Evolutionary conservation across 768 basidiomycete genomes (phyloP), one percentile per base, ranked within the genome.

Genomic region (Hygrocybe punicea): DNA sequence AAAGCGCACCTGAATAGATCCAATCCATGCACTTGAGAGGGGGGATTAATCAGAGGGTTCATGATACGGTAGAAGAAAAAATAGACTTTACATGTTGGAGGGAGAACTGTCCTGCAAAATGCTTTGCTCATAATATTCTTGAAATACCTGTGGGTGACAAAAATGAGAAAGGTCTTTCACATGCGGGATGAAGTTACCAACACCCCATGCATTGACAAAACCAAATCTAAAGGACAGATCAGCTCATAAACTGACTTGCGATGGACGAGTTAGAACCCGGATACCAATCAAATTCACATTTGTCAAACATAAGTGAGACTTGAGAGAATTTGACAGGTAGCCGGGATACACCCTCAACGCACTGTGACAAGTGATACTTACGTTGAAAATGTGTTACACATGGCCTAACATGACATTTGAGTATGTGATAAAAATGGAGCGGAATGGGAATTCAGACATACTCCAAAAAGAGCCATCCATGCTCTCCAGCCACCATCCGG

Each of bases 201-300:
- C 84, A 44, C 83, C 83, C 80, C 81, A 83, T 1, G 79, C 71
- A 60, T 83, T 84, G 13, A 82, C 74, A 53, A 78, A 76, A 3
- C 84, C 84, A 60, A 83, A 79, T 8, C 80, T 82, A 25, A 51
- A 21, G 44, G 23, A 14, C 49, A 8, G 8, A 29, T 29, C 57
- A 44, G 36, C 39, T 39, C 50, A 9, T 51, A 34, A 13, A 50
- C 34, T 52, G 33, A 23, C 23, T 37, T 25, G 51, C 13, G 17
- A 47, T 49, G 17, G 8, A 4, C 29, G 29, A 29, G 29, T 29
- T 8, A 23, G n/a, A 57, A 8, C 23, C 21, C 24, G 17, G 19
- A 52, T 49, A 35, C 35, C 7, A 2, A 17, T 37, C 19, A 16
- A 24, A 19, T 10, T 2, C 29, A 19, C 6, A 52, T 29, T 29